A percentile compares a stretch with the other conserved stretches of the same genome.
These are phyloP conservation scores for Auricularia cornea DNA, from an alignment of 768 basidiomycete genomes.

Conservation along the genomic window DNA sequence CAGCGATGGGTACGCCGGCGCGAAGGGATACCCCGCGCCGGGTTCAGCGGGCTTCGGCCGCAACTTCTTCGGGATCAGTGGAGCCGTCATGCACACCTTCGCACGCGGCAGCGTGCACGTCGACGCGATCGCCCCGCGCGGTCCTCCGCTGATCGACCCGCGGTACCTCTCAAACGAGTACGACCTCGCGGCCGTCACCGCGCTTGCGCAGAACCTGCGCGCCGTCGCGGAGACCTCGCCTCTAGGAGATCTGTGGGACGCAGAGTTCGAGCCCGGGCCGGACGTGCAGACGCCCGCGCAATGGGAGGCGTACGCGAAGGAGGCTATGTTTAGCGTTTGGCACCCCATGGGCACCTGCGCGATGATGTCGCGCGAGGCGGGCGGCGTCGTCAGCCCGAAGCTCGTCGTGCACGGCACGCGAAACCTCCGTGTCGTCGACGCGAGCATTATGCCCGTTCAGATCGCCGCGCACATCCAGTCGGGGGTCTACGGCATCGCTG, in stretches of 20 bases:
- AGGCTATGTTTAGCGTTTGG: slow-evolving; percentile 22
- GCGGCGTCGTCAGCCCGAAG: slow-evolving; percentile 49
- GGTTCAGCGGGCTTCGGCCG: too few species aligned
- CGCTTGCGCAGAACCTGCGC: slow-evolving; percentile 56
- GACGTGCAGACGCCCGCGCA: slow-evolving; percentile 44
- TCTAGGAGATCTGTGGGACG: slow-evolving; percentile 34
- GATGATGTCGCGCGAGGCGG: slow-evolving; percentile 45
- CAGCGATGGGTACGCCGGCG: neutral
- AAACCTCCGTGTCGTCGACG: slow-evolving; percentile 15
- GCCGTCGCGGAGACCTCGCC: slow-evolving; percentile 44
- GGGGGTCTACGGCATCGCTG: slow-evolving; percentile 37
- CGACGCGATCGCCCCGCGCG: slow-evolving; percentile 23
- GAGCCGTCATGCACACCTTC: neutral
- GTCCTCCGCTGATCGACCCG: slow-evolving; percentile 34
- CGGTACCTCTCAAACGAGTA: slow-evolving; percentile 25
- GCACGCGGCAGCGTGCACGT: slow-evolving; percentile 14
- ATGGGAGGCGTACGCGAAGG: slow-evolving; percentile 38
- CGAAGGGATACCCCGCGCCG: neutral
- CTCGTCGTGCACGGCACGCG: slow-evolving; percentile 26
- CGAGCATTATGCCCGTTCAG: slow-evolving; percentile 16
- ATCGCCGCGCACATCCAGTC: slow-evolving; percentile 35
- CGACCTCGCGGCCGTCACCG: slow-evolving; percentile 42
- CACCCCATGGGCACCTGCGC: slow-evolving; percentile 52
- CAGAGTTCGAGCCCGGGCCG: slow-evolving; percentile 42
- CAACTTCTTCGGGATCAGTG: neutral